Conservation (phyloP, 805 yeast species). For the Yamadazyma kitorensis region DNA sequence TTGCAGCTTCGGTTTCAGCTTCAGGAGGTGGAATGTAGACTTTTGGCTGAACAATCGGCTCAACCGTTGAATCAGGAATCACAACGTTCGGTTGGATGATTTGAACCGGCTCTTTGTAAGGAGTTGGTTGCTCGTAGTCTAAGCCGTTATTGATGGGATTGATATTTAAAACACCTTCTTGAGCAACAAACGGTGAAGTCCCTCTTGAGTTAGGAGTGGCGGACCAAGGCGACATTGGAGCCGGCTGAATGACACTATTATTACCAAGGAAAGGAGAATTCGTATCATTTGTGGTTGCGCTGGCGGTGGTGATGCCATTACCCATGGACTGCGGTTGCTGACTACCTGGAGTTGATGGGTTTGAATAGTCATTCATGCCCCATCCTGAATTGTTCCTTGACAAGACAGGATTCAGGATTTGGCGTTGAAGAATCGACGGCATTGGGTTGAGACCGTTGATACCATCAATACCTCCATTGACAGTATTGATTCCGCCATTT, state of each 20-base stretch:
- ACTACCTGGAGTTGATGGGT: conserved; percentile 11
- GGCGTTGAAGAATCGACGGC: conserved; percentile 37
- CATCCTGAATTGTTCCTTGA: conserved; percentile 37
- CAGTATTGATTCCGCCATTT: conserved; percentile 23
- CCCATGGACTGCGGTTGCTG: conserved; percentile 4
- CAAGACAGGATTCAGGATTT: conserved; percentile 28
- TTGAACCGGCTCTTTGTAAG: not conserved
- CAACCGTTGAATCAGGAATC: conserved; percentile 1
- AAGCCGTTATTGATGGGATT: conserved; percentile 1
- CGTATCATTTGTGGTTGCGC: conserved; percentile 5
- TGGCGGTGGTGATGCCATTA: conserved; percentile 1
- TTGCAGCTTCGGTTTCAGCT: conserved; percentile 1
- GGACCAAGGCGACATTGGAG: conserved; percentile 44
- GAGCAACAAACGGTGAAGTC: conserved; percentile 35
- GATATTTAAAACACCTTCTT: conserved; percentile 26
- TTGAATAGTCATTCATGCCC: conserved; percentile 30
- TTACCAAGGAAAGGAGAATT: not conserved
- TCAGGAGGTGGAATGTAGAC: conserved; percentile 1
- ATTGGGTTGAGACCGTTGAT: conserved; percentile 19
- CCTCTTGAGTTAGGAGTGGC: conserved; percentile 34
- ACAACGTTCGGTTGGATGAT: not conserved
- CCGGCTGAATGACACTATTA: conserved; percentile 26
- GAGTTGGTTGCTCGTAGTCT: not conserved
- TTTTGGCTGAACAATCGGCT: conserved; percentile 7
- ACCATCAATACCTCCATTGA: conserved; percentile 15